Base-by-base conservation (phyloP, 2,329 filamentous ascomycete genomes). In the Clarireedia hainanense region DNA sequence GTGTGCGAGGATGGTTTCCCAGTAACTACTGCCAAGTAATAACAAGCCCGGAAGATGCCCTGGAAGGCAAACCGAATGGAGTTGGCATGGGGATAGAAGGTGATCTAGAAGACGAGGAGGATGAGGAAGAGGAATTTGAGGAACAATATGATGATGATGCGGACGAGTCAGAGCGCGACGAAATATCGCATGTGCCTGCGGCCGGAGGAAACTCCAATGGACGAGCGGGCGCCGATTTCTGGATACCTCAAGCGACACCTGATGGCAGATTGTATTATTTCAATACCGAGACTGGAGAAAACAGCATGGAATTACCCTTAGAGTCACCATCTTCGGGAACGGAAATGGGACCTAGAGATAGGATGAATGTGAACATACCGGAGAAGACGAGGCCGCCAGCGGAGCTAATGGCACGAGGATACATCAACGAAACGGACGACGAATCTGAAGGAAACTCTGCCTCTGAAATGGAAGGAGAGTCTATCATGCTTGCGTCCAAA, bases 11-110 rank as follows among this genome's bases (percentile, higher is more conserved):
- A 70, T 99, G 94, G 94, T 99, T 99, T 71, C 94, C 94, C 39
- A 97, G 92, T 78, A 99, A 99, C 72, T 99, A 99, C 75, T 97
- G 94, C 75, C 85, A 90, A 63, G 84, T 94, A 61, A 87, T 97
- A 65, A 81, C 84, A 58, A 85, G 84, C 64, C 80, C 86, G 50
- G 86, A 89, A 64, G 88, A 95, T 60, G 76, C 86, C 30, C 79
- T 81, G 43, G 84, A 89, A 53, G 74, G 79, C 14, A 75, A 76
- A 61, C 78, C 80, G 52, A 81, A 79, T 63, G 76, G 50, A 71
- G 79, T 53, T 76, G 81, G 55, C 9, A 45, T 55, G 27, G 58
- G 57, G 12, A 80, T 79, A 52, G 24, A 73, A 61, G 83, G 89
- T 63, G 83, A 88, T 50, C 76, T 80, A 3, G 82, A 83, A 52